A percentile compares a stretch with the other conserved stretches of the same genome.
phyloP scores from a whole-genome alignment of 1,284 basidiomycete species.

The Sporisorium graminicola region DNA sequence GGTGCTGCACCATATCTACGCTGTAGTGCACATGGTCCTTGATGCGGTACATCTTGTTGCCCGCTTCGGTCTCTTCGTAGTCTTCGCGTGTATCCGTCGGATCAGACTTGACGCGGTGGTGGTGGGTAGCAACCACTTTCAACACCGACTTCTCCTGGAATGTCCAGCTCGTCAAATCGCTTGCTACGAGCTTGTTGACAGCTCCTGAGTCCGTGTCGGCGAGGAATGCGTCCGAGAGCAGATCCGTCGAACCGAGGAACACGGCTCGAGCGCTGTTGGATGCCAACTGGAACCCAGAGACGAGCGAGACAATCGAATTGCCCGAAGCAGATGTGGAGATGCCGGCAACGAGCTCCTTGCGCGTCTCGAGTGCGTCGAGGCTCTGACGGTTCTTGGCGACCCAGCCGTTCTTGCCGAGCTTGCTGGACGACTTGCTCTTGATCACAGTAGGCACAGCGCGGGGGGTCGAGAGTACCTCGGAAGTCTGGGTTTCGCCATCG shows the following conservation, averaged over 20 bases:
- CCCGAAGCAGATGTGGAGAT: constrained; percentile 20
- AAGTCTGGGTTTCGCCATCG: constrained; percentile 31
- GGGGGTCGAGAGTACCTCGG: constrained; percentile 38
- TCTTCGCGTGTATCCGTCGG: constrained; percentile 53
- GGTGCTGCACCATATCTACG: constrained; percentile 79
- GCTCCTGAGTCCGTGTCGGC: constrained; percentile 48
- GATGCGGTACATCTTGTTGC: constrained; percentile 81
- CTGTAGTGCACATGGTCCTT: constrained; percentile 83
- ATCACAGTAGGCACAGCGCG: constrained; percentile 38
- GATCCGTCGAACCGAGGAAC: constrained; percentile 83
- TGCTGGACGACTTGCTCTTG: constrained; percentile 20
- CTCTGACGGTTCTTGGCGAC: constrained; percentile 33
- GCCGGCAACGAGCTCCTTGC: constrained; percentile 48
- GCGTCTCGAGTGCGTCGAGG: constrained; percentile 47
- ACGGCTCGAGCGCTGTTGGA: constrained; percentile 80
- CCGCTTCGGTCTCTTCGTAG: constrained; percentile 70
- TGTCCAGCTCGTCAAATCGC: constrained; percentile 85
- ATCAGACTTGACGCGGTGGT: constrained; percentile 76
- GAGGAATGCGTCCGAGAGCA: constrained; percentile 75
- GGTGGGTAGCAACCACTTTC: constrained; percentile 80
- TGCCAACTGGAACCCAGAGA: constrained; percentile 88
- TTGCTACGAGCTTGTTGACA: constrained; percentile 80
- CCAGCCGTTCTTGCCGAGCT: constrained; percentile 46
- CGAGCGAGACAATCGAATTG: constrained; percentile 73
- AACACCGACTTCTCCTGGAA: constrained; percentile 89